A percentile compares a stretch with the other conserved stretches of the same genome.
phyloP scores from a whole-genome alignment of 2,329 filamentous ascomycete species.

The Pestalotiopsis sp. region DNA sequence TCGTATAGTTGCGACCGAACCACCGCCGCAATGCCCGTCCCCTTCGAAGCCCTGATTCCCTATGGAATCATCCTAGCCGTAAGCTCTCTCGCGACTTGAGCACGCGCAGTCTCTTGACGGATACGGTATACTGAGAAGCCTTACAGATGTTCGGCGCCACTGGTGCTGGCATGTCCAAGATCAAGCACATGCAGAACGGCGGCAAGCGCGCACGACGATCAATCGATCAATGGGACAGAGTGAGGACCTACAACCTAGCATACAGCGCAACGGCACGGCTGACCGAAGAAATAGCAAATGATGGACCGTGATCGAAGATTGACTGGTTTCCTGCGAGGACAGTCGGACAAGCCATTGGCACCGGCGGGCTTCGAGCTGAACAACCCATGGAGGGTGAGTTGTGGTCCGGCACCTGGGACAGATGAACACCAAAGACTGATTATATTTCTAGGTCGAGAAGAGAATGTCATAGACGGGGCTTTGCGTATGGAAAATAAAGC shows the following conservation, averaged over 20 bases:
- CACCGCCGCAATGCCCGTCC: conserved; percentile 56
- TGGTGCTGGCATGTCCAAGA: conserved; percentile 58
- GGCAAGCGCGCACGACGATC: conserved; percentile 62
- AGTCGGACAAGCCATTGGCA: conserved; percentile 55
- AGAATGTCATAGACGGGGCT: conserved; percentile 43
- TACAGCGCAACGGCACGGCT: conserved; percentile 12
- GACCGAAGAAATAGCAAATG: conserved; percentile 44
- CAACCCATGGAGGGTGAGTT: conserved; percentile 64
- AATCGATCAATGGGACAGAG: conserved; percentile 65
- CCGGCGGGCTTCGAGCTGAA: conserved; percentile 63
- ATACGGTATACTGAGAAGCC: conserved; percentile 19
- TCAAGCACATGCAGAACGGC: conserved; percentile 61
- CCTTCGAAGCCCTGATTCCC: conserved; percentile 65
- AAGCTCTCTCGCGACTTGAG: conserved; percentile 29
- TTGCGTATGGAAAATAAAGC: conserved; percentile 12
- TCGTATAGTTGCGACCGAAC: conserved; percentile 14
- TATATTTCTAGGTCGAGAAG: conserved; percentile 47
- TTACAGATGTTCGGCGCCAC: conserved; percentile 64
- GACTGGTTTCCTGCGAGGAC: conserved; percentile 60
- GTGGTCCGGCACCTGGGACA: conserved; percentile 4
- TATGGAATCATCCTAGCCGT: conserved; percentile 66
- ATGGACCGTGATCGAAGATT: conserved; percentile 66
- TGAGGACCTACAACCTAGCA: conserved; percentile 32
- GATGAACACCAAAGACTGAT: conserved; percentile 17
- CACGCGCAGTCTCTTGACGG: not conserved